Conservation (phyloP, 1,284 basidiomycete genomes). For the Trichosporon sp. region DNA sequence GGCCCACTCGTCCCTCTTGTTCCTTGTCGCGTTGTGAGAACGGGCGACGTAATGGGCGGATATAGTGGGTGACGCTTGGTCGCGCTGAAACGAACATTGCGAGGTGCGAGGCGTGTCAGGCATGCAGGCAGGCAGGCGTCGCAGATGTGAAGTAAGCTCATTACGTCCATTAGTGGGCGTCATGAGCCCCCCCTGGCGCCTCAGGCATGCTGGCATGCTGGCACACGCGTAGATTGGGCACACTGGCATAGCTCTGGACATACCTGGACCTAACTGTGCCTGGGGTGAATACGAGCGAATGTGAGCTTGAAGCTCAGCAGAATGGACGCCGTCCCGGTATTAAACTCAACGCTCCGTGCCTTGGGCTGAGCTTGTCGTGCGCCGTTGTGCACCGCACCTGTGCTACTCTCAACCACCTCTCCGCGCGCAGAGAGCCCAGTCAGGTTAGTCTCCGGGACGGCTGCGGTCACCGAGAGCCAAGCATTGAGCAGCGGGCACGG, state of each 20-base stretch:
- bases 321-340: conserved; percentile 13
- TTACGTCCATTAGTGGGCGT: not conserved
- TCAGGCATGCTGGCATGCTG: not conserved
- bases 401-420: too few relatives aligned
- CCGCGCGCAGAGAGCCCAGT: too few relatives aligned
- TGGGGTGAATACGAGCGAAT: not conserved
- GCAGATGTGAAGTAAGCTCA: not conserved
- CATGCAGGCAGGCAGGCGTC: too few relatives aligned
- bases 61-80: not conserved
- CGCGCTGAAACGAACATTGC: not conserved
- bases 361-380: not conserved
- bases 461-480: too few relatives aligned
- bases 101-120: not conserved
- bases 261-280: not conserved
- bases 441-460: too few relatives aligned
- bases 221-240: not conserved
- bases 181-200: not conserved
- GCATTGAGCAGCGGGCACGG: not conserved
- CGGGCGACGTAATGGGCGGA: not conserved
- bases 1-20: not conserved
- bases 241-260: too few relatives aligned
- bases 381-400: not conserved
- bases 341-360: conserved; percentile 1
- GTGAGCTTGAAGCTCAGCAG: not conserved
- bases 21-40: not conserved